These are phyloP conservation scores for Fermentozyma sake DNA, from an alignment of 1,139 yeast genomes.

Conservation along the genomic window DNA sequence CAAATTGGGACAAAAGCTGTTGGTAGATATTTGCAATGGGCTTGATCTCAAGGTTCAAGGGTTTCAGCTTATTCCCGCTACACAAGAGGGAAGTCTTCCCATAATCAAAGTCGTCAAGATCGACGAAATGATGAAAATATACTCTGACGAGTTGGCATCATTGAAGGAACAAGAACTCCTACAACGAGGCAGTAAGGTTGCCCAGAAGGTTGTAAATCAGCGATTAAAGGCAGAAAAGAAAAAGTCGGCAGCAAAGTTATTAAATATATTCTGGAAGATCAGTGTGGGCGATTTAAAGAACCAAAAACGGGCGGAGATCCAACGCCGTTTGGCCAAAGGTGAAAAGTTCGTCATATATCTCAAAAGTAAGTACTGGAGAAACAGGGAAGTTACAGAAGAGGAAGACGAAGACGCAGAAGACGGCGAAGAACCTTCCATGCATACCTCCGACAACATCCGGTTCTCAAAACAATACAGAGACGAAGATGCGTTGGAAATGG, in stretches of 20 bases:
- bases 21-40: conserved; percentile 28
- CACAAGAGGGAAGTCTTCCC: conserved; percentile 19
- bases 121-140: conserved; percentile 31
- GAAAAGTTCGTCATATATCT: conserved; percentile 30
- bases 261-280: conserved; percentile 37
- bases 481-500: conserved; percentile 23
- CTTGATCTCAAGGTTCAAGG: conserved; percentile 30
- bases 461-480: conserved; percentile 8
- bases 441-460: conserved; percentile 6
- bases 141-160: conserved; percentile 30
- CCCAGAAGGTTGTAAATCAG: conserved; percentile 24
- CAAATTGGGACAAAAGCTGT: conserved; percentile 15
- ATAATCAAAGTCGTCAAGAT: conserved; percentile 25
- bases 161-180: conserved; percentile 29
- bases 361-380: conserved; percentile 10
- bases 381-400: conserved; percentile 1
- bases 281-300: conserved; percentile 35
- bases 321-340: conserved; percentile 27
- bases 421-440: conserved; percentile 4
- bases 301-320: conserved; percentile 36
- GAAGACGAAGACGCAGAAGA: conserved; percentile 8
- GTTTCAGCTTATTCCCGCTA: conserved; percentile 20
- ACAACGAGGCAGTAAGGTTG: conserved; percentile 31
- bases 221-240: conserved; percentile 32
- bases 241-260: conserved; percentile 31